Evolutionary conservation across 2,329 filamentous ascomycete genomes (phyloP).

Genomic region (Fusarium continuum): DNA sequence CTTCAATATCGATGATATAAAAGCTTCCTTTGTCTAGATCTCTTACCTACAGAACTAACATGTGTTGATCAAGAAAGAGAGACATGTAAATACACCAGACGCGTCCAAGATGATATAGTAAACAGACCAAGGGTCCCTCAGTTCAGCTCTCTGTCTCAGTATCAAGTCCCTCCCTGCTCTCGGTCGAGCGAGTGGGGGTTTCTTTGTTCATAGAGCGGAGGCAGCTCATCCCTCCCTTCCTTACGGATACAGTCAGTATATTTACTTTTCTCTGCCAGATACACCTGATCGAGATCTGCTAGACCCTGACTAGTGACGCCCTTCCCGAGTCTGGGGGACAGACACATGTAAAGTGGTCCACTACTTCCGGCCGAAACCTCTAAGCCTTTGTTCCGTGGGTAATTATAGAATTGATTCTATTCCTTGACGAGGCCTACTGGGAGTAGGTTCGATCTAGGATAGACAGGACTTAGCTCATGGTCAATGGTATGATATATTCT

Average conservation of each 20-base stretch:
- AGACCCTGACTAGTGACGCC: slow-evolving; percentile 1
- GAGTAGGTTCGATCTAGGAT: too few relatives aligned
- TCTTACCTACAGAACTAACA: neutral
- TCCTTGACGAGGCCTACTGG: neutral
- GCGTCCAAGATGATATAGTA: neutral
- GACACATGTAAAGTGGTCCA: neutral
- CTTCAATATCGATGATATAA: neutral
- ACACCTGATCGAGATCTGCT: neutral
- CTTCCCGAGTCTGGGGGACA: slow-evolving; percentile 7
- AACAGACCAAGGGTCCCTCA: slow-evolving; percentile 8
- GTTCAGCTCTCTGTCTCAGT: slow-evolving; percentile 24
- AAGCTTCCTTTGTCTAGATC: slow-evolving; percentile 8
- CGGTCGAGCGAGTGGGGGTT: neutral
- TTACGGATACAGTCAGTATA: too few relatives aligned
- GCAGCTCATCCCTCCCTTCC: slow-evolving; percentile 4
- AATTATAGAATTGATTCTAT: neutral
- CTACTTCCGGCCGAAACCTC: neutral
- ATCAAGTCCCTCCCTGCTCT: slow-evolving; percentile 21
- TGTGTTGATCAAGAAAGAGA: neutral
- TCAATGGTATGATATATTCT: too few relatives aligned
- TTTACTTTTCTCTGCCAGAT: neutral
- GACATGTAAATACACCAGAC: slow-evolving; percentile 22
- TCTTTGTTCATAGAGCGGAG: neutral
- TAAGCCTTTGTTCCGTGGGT: neutral
- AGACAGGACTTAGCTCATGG: too few relatives aligned